Evolutionary conservation across 169 alveolate genomes (phyloP), one percentile per base, ranked within the genome.

Genomic region (Eimeria maxima): DNA sequence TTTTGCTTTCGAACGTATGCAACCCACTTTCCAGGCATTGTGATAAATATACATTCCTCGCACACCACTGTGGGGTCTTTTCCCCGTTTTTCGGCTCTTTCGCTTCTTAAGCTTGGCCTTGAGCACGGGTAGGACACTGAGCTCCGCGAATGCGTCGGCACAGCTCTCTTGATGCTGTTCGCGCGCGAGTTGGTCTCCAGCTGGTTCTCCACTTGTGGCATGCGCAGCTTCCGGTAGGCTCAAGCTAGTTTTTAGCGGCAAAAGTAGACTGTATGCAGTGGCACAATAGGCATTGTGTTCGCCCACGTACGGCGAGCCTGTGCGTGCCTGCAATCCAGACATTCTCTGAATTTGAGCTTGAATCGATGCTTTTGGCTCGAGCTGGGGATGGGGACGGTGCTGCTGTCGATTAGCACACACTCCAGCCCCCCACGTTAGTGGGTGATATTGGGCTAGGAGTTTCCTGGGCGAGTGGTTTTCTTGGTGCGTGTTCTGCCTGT

Each of bases 41-140:
- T 95, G 97, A 42, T 95, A 95, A 55, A 89, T 88, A 90, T 89
- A 89, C 86, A 95, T 89, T 10, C 97, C 97, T 29, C 96, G 95
- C 81, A 95, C 97, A 16, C 97, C 97, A 50, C 97, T 95, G 80
- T 71, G 93, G 18, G 97, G 97, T 42, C 74, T 90, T 22, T 73
- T 78, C 38, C 96, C 97, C 42, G 60, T 91, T 22, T 90, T 95
- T 33, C 42, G 71, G 22, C 97, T 69, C 27, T 57, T 95, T n/a
- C 22, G 29, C 53, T 92, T 90, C 2, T 33, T 80, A 13, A 22
- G 47, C 20, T 93, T 90, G 22, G 67, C 16, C 47, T 74, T 38
- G 4, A 93, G 93, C 63, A 10, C 22, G 29, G 80, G 55, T 27
- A 93, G 93, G 74, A 45, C 45, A 27, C 71, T 80, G 29, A 93